These are phyloP conservation scores for Przewalskia tangutica DNA, from an alignment of 257 asterid genomes.

Conservation along the genomic window DNA sequence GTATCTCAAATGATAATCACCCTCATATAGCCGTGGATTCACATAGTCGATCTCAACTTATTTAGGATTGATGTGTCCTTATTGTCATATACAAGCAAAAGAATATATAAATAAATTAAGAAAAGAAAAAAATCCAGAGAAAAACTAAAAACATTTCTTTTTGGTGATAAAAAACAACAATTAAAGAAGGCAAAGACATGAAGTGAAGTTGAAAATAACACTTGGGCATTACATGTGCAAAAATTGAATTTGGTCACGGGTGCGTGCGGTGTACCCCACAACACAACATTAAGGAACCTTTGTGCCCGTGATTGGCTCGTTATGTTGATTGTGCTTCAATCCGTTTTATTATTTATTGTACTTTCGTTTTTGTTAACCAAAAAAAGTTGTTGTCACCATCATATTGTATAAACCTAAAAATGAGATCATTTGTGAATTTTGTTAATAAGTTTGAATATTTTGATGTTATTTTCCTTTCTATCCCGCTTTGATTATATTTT, in stretches of 20 bases:
- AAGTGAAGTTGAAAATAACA: not conserved
- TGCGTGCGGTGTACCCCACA: constrained; percentile 11
- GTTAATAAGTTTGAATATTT: not conserved
- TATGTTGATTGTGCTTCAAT: not conserved
- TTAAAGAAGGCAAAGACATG: not conserved
- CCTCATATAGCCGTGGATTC: too few relatives aligned
- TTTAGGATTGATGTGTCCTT: too few relatives aligned
- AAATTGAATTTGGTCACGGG: constrained; percentile 14
- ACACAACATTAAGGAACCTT: not conserved
- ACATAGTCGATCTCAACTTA: too few relatives aligned
- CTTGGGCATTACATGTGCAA: not conserved
- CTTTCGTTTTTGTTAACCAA: not conserved
- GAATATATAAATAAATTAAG: too few relatives aligned
- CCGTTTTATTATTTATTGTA: not conserved
- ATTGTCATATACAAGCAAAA: too few relatives aligned
- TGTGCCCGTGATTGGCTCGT: constrained; percentile 12
- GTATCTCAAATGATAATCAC: not conserved
- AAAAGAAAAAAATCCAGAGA: too few relatives aligned
- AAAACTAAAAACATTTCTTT: too few relatives aligned
- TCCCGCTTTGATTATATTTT: too few relatives aligned
- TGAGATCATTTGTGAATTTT: not conserved
- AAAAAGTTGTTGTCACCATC: not conserved
- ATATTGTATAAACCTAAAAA: not conserved
- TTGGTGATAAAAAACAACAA: too few relatives aligned
- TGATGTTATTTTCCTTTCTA: too few relatives aligned